Evolutionary conservation across 1,139 yeast genomes (phyloP).

Genomic region (Magnusiomyces starmeri): DNA sequence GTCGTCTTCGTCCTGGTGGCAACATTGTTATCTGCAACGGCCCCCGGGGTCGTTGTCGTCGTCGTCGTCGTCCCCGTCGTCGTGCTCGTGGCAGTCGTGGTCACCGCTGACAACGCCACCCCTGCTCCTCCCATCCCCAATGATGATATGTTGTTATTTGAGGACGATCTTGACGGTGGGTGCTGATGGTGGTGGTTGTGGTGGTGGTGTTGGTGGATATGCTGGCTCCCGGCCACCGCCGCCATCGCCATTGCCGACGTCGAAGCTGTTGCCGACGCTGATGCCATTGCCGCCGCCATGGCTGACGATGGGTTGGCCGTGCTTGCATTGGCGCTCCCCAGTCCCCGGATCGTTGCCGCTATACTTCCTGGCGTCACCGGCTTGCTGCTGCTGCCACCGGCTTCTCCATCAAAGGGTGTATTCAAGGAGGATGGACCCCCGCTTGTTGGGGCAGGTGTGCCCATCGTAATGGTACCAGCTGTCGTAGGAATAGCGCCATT

Average conservation of each 20-base stretch:
- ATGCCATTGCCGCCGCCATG: background rate
- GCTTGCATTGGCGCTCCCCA: background rate
- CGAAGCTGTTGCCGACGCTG: background rate
- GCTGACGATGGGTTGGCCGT: background rate
- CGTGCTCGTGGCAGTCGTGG: background rate
- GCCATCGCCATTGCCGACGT: background rate
- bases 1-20: background rate
- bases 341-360: background rate
- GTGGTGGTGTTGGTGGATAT: background rate
- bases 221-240: too few relatives aligned
- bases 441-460: too few relatives aligned
- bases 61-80: background rate
- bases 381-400: background rate
- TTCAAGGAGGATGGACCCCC: too few relatives aligned
- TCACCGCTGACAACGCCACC: background rate
- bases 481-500: background rate
- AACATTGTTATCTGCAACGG: background rate
- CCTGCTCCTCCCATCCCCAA: background rate
- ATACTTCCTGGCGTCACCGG: slow-evolving; percentile 7
- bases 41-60: background rate
- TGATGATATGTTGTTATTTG: too few relatives aligned
- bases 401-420: too few relatives aligned
- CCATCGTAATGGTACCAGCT: too few relatives aligned
- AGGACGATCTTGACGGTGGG: too few relatives aligned
- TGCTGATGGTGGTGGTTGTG: background rate